Evolutionary conservation across 1,139 yeast species (phyloP).

Genomic region (Suhomyces ambrosiae): DNA sequence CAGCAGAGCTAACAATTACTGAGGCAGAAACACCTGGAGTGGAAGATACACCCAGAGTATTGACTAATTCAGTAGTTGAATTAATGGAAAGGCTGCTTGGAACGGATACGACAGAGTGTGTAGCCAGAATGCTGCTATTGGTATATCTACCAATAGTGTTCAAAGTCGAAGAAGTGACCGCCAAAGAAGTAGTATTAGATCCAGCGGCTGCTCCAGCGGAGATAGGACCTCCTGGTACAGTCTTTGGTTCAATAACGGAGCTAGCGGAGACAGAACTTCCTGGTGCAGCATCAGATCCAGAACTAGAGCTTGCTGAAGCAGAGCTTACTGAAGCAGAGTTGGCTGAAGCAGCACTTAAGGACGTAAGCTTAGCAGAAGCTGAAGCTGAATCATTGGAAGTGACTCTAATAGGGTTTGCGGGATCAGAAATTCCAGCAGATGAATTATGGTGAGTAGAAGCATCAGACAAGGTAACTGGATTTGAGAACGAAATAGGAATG

Average conservation of each 20-base stretch:
- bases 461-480: slow-evolving; percentile 9
- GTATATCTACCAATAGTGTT: slow-evolving; percentile 1
- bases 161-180: too few relatives aligned
- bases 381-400: not conserved
- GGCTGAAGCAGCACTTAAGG: not conserved
- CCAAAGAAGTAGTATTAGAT: slow-evolving; percentile 4
- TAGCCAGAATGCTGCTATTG: slow-evolving; percentile 1
- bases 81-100: not conserved
- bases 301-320: not conserved
- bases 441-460: not conserved
- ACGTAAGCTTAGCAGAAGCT: not conserved
- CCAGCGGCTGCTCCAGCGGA: not conserved
- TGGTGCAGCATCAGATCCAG: too few relatives aligned
- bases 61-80: not conserved
- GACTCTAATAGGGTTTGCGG: not conserved
- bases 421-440: not conserved
- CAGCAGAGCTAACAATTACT: too few relatives aligned
- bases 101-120: not conserved
- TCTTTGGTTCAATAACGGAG: too few relatives aligned
- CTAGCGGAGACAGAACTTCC: not conserved
- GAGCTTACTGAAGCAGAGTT: not conserved
- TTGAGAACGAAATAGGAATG: slow-evolving; percentile 14
- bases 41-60: slow-evolving; percentile 4
- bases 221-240: not conserved
- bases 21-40: slow-evolving; percentile 4